Evolutionary conservation across 805 yeast genomes (phyloP), one percentile per base, ranked within the genome.

Genomic region (Metschnikowia aberdeeniae): DNA sequence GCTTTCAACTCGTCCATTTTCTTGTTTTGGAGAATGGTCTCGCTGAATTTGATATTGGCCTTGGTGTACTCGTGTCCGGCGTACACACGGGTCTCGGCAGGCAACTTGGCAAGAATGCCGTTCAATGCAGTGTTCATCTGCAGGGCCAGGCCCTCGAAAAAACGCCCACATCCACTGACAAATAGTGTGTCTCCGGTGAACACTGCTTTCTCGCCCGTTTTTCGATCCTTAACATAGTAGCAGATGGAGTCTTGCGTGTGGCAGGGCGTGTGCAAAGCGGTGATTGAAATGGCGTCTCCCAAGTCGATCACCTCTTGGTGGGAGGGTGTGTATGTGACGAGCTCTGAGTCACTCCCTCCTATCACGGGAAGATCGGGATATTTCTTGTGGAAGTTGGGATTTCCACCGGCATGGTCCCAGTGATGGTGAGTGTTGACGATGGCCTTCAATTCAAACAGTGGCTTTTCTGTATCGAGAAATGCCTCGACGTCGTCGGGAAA

Each of bases 21-120:
- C 36, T 69, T 73, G 44, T 75, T 68, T 36, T 71, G 62, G 44
- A 88, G 62, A 1, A 86, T 80, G 2, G 82, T 74, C 52, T 79
- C 75, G 14, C 93, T 87, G 63, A 93, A 93, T 53, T 75, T 78
- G 19, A 86, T 84, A 61, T 93, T 92, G 22, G 86, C 74, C 54
- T 73, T 76, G 5, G 99, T 93, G 67, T 93, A 93, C 67, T 93
- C 99, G 64, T 93, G 99, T 2, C 99, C 99, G 2, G 97, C 92
- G 60, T 80, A 92, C 2, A 90, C 89, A 32, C 64, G 62, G 0
- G 97, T 89, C 8, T 80, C 84, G 17, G 68, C 64, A 0, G 95
- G 90, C 42, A 92, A 72, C 24, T 58, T 55, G 3, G 75, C 84
- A 47, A 93, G 70, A 9, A 76, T 67, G 14, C 68, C 62, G 55